phyloP scores from a whole-genome alignment of 164 flowering plant genomes.

The Macadamia integrifolia region DNA sequence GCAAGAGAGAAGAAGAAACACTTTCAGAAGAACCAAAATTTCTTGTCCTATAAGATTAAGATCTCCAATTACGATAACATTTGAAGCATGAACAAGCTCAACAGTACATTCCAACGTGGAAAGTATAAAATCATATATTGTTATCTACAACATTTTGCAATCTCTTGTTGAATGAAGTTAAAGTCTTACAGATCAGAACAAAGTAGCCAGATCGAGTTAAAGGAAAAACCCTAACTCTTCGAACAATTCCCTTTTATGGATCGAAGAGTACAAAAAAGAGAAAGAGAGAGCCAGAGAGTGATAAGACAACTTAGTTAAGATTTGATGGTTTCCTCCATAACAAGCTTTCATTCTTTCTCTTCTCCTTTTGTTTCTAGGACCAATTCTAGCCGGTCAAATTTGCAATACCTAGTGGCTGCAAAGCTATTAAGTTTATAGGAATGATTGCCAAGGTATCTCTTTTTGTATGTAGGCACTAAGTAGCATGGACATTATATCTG shows the following conservation, averaged over 20 bases:
- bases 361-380: not conserved
- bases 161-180: not conserved
- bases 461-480: too few species aligned
- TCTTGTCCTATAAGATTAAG: constrained; percentile 12
- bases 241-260: constrained; percentile 11
- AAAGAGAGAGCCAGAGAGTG: not conserved
- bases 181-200: constrained; percentile 20
- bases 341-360: constrained; percentile 32
- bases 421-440: too few species aligned
- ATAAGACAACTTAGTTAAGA: constrained; percentile 8
- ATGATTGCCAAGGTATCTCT: too few species aligned
- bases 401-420: too few species aligned
- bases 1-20: too few species aligned
- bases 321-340: constrained; percentile 34
- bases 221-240: constrained; percentile 16
- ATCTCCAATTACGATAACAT: constrained; percentile 13
- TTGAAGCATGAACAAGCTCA: constrained; percentile 1
- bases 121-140: constrained; percentile 7
- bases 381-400: too few species aligned
- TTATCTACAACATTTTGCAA: constrained; percentile 32
- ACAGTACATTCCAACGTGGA: constrained; percentile 5
- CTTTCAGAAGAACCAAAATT: not conserved
- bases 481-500: too few species aligned
- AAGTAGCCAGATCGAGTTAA: constrained; percentile 10
- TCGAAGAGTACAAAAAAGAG: constrained; percentile 14